Evolutionary conservation across 805 yeast species (phyloP), one percentile per base, ranked within the genome.

Genomic region (Candida vartiovaarae): DNA sequence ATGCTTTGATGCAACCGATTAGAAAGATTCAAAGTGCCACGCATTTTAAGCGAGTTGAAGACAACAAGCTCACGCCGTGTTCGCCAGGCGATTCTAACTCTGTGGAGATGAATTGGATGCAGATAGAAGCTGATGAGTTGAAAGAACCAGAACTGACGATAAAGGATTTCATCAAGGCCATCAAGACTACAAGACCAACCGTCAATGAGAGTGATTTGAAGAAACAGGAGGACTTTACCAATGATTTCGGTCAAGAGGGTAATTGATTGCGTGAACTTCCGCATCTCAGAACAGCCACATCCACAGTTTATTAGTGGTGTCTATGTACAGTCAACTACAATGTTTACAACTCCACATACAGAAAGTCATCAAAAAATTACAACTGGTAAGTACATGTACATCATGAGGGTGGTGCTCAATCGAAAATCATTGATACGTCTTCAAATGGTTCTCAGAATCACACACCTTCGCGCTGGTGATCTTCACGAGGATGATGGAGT

Each of bases 181-280:
- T 93, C 44, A 86, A 87, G 64, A 79, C 82, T 30, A 87, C 95
- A 43, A 76, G 97, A 60, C 99, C 99, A 15, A 93, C 99, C 0
- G 98, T 93, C 32, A 93, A 93, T 59, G 82, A 76, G 37, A 76
- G 75, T 8, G 99, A 93, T 62, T 75, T 93, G 47, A 73, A 70
- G 47, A 83, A 82, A 58, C 97, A 91, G 63, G 78, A 79, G 39
- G 84, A 86, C 51, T 93, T 93, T 60, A 93, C 99, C 0, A 76
- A 74, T 36, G 99, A 93, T 65, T 93, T 93, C 61, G 99, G 99
- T 33, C 96, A 91, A 56, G 99, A 93, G 64, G 99, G 99, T 37
- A 88, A 86, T 56, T 32, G 15, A 36, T n/a, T 15, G 20, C 20
- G 20, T 15, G 20, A 15, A 15, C 20, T 15, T 15, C 20, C 20